Evolutionary conservation across 768 basidiomycete species (phyloP), one percentile per base, ranked within the genome.

Genomic region (Dentipellis fragilis): DNA sequence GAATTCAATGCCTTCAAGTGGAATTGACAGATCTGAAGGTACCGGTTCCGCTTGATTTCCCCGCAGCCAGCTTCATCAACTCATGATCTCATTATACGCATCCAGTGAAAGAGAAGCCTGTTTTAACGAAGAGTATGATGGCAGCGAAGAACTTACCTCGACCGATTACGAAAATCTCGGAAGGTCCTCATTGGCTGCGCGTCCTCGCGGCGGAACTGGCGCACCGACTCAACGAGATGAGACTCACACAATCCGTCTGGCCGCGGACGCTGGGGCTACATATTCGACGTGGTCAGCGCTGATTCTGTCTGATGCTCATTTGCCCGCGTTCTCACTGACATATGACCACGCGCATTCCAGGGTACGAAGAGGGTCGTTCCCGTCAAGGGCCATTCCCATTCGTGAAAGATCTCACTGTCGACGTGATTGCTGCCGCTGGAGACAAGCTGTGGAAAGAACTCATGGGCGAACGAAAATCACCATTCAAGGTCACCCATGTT

Each of bases 81-180:
- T 45, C 36, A 42, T 53, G 56, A 66, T 45, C 39, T 45, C 36
- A 42, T 53, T 57, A 9, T 12, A 42, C 11, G 39, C 23, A 7
- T 17, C 12, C 65, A 95, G 94, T 97, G 37, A 93, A 90, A 64
- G 89, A 91, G 65, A 91, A 91, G 68, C 76, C 84, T 14, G 72
- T 76, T 0, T 71, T 87, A 34, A 85, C 80, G 59, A 97, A 96
- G 73, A 92, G 89, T 63, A 98, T 98, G 95, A 72, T 93, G 53
- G 91, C 93, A 0, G 87, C 92, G n/a, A 99, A 99, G 68, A 98
- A 97, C 64, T 78, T 97, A 21, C 83, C 86, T 0, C 80, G 83
- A 36, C 80, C 88, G 0, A 82, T 97, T 21, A 87, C 77, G 6
- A 85, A 82, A 42, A 71, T 79, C 12, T 75, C 81, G 2, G 85